phyloP scores from a whole-genome alignment of 2,329 filamentous ascomycete genomes.

The Diaporthe vaccinii region DNA sequence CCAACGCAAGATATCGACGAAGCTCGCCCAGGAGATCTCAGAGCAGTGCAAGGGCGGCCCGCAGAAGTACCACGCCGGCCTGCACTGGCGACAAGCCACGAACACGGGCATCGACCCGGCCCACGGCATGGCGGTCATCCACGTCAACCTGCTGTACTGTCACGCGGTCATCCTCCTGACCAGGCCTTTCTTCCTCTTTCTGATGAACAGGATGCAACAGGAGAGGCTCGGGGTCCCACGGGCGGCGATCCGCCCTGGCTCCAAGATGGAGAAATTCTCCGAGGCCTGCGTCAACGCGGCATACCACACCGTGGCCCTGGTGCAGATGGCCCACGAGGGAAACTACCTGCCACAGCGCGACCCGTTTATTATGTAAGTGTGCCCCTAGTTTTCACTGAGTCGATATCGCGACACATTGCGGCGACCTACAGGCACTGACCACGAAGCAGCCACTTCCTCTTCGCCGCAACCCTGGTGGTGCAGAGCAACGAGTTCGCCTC shows the following conservation, averaged over 20 bases:
- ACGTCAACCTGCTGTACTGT: conserved; percentile 72
- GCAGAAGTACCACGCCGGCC: conserved; percentile 58
- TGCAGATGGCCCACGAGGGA: conserved; percentile 59
- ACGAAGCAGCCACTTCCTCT: conserved; percentile 65
- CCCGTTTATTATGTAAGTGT: conserved; percentile 68
- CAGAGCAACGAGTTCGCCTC: conserved; percentile 69
- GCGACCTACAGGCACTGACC: conserved; percentile 35
- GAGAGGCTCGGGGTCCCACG: conserved; percentile 48
- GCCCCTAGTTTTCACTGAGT: conserved; percentile 12
- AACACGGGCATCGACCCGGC: conserved; percentile 56
- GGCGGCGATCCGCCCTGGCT: conserved; percentile 48
- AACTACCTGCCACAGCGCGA: conserved; percentile 64
- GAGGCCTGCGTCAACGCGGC: conserved; percentile 65
- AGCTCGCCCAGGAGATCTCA: conserved; percentile 69
- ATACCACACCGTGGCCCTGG: conserved; percentile 62
- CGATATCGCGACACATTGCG: neutral
- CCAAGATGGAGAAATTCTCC: conserved; percentile 60
- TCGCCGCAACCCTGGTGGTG: conserved; percentile 66
- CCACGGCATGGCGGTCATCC: conserved; percentile 71
- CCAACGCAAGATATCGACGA: conserved; percentile 69
- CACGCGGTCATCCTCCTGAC: conserved; percentile 75
- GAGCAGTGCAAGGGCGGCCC: conserved; percentile 67
- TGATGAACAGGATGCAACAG: conserved; percentile 60
- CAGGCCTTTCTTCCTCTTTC: conserved; percentile 73
- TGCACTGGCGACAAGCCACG: conserved; percentile 65